Evolutionary conservation across 495 filamentous ascomycete species (phyloP).

Genomic region (Hypoxylon lienhwacheense): DNA sequence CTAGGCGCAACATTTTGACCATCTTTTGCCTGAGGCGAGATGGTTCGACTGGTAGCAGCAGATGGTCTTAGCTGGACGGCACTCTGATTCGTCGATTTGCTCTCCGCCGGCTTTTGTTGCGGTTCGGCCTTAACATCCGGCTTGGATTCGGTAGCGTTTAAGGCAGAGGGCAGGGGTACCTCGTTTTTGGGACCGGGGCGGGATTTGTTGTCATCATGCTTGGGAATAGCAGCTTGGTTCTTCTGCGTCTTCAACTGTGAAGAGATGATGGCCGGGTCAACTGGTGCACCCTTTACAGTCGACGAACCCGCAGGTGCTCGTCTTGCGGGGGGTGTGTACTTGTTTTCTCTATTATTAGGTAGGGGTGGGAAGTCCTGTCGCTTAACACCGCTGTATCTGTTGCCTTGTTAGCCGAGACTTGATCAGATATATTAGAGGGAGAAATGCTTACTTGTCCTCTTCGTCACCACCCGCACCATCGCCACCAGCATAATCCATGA

Average conservation of each 20-base stretch:
- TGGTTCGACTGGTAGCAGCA: constrained; percentile 42
- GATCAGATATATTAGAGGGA: background rate
- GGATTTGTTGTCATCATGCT: constrained; percentile 47
- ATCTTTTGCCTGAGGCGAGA: constrained; percentile 46
- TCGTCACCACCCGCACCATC: constrained; percentile 67
- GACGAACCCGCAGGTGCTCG: constrained; percentile 73
- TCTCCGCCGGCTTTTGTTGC: constrained; percentile 40
- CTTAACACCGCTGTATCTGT: constrained; percentile 87
- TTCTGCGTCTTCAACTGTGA: constrained; percentile 62
- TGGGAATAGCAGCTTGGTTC: constrained; percentile 46
- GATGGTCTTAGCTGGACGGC: constrained; percentile 36
- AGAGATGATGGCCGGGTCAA: constrained; percentile 82
- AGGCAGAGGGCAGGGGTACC: constrained; percentile 33
- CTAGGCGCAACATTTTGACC: constrained; percentile 51
- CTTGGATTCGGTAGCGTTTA: constrained; percentile 31
- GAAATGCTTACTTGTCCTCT: constrained; percentile 78
- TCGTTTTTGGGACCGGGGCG: constrained; percentile 38
- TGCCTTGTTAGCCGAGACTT: constrained; percentile 38
- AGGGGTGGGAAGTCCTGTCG: constrained; percentile 70
- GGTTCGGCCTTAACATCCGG: constrained; percentile 34
- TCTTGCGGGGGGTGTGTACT: constrained; percentile 87
- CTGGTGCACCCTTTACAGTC: constrained; percentile 70
- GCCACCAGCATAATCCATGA: constrained; percentile 59
- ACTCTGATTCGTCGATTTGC: constrained; percentile 38
- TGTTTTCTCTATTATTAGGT: constrained; percentile 62